Conservation (phyloP, 2,329 filamentous ascomycete species). For the Chaetothyriales sp. region DNA sequence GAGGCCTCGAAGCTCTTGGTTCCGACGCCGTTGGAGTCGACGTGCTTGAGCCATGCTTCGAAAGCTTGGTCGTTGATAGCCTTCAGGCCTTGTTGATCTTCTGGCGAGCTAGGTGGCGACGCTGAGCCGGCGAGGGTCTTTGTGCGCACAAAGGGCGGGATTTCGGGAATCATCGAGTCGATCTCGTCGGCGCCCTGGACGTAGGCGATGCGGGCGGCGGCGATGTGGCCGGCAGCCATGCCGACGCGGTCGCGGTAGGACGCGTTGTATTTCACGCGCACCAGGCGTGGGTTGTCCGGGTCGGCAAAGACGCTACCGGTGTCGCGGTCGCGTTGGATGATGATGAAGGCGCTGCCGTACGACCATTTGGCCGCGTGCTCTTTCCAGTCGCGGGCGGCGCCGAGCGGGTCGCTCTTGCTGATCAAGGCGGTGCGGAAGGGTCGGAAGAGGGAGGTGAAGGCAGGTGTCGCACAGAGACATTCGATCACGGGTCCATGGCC, state of each 20-base stretch:
- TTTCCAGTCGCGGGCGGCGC: constrained; percentile 55
- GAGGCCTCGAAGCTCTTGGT: neutral
- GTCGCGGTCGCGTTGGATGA: constrained; percentile 62
- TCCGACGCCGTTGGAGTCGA: constrained; percentile 31
- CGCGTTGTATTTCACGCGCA: constrained; percentile 53
- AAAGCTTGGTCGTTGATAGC: constrained; percentile 37
- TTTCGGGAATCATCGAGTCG: constrained; percentile 47
- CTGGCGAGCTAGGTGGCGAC: constrained; percentile 7
- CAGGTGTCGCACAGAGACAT: constrained; percentile 31
- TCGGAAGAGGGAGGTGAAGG: constrained; percentile 46
- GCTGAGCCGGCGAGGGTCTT: constrained; percentile 1
- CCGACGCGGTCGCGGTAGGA: constrained; percentile 60
- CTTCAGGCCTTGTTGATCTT: neutral
- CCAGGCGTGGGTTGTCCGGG: constrained; percentile 54
- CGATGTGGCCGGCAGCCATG: constrained; percentile 57
- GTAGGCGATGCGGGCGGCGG: constrained; percentile 62
- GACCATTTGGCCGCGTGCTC: constrained; percentile 53
- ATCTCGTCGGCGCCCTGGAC: constrained; percentile 71
- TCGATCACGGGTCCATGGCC: constrained; percentile 79
- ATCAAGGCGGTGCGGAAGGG: constrained; percentile 50
- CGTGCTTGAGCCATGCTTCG: constrained; percentile 39
- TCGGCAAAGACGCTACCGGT: constrained; percentile 62
- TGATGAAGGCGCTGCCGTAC: constrained; percentile 59
- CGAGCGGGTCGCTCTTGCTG: neutral
- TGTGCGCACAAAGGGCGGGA: constrained; percentile 49